Evolutionary conservation across 1,284 basidiomycete genomes (phyloP), one percentile per base, ranked within the genome.

Genomic region (Ceratobasidium sp.): DNA sequence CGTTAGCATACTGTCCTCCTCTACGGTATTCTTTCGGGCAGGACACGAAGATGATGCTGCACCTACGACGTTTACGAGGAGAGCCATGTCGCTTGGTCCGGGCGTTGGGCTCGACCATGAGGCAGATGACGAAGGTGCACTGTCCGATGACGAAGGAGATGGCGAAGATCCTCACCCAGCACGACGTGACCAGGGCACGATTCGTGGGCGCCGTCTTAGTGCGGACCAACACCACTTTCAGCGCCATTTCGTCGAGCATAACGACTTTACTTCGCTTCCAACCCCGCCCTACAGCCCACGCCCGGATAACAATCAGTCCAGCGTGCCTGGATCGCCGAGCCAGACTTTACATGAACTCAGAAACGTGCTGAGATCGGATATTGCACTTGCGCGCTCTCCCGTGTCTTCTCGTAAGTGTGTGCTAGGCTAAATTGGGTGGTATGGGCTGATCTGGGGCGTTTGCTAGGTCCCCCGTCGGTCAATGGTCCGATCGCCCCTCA

Each of bases 71-170:
- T 52, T 73, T 7, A 78, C 81, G 38, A 86, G 90, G 10, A 88
- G 95, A 7, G 89, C 93, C 3, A 87, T 90, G 3, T 98, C 96
- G 0, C 88, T 97, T 54, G 96, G 94, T 0, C 96, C 95, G 0
- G 93, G 94, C 0, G 83, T 90, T 2, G 81, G 83, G 3, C 82
- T 85, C 23, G 82, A 87, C 68, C 81, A 79, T 74, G 83, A 83
- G 54, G 78, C 82, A 8, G 82, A 83, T 48, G 82, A 83, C n/a
- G 83, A 83, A 18, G 81, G 83, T 0, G 79, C 71, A 41, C 57
- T 55, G 20, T 69, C 83, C 30, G 84, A 87, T 50, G 86, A 87
- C 64, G 84, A 85, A 57, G 85, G 86, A 33, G 82, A 85, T 62
- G 50, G 70, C 80, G 84, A 16, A 68, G 18, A 54, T 20, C 80